Evolutionary conservation across 352 stramenopile genomes (phyloP), one percentile per base, ranked within the genome.

Genomic region (Blastocystis sp.): DNA sequence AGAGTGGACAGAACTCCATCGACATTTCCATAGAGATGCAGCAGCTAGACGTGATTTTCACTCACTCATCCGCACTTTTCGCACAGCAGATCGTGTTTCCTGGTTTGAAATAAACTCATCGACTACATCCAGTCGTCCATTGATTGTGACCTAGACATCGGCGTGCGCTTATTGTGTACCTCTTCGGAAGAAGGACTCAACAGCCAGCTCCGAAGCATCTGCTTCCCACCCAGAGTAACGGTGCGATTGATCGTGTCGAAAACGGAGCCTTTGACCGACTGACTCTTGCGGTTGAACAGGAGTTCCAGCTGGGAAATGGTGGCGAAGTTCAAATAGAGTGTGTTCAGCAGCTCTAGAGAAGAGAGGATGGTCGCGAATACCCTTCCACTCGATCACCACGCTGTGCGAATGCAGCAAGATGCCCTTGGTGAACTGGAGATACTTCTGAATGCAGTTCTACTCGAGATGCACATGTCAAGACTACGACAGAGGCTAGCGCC

Each of bases 391-490:
- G 11, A 79, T 34, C 6, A 34, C 18, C 7, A 79, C 39, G 41
- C 26, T 63, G 50, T 79, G 30, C 24, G 68, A 13, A 34, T 79
- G 68, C 6, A 79, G 50, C 34, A 79, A 41, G 68, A 50, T 79
- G 20, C 68, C 47, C 41, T 79, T 34, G 18, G 41, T 79, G 68
- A 56, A 79, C 41, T 79, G 26, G 8, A 79, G 68, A 43, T 79
- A 79, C 50, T 79, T 79, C 26, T 39, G 37, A 9, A 79, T 47
- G 50, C 68, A 79, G 68, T 47, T 63, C 68, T 79, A 62, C 50
- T 20, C 8, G 0, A 18, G 18, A 34, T 4, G 8, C 26, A 2
- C 11, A 39, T 6, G 34, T 13, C 6, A 63, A 20, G 1, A 16
- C 66, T 55, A 79, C 68, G 24, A 20, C n/a, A 8, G 68, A 39